phyloP scores from a whole-genome alignment of 352 stramenopile species.

The Phytophthora tentaculata region DNA sequence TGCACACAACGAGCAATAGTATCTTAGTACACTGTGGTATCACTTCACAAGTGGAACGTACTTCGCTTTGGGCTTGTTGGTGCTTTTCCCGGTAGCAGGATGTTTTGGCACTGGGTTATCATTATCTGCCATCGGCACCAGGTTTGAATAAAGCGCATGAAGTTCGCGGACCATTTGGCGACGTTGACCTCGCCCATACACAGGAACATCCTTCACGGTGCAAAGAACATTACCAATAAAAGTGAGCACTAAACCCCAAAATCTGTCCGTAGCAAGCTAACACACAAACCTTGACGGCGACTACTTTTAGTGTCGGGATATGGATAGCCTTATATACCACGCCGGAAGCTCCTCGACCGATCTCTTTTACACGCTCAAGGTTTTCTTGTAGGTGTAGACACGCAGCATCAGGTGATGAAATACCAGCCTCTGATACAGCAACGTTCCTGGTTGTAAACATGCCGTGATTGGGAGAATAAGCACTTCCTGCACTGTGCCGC shows the following conservation, averaged over 20 bases:
- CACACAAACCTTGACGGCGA: conserved; percentile 82
- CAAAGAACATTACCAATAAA: conserved; percentile 7
- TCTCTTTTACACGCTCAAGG: conserved; percentile 77
- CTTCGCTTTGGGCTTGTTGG: conserved; percentile 48
- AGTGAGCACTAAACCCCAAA: conserved; percentile 13
- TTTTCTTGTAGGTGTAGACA: conserved; percentile 88
- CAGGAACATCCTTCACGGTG: conserved; percentile 71
- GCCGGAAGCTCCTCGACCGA: conserved; percentile 82
- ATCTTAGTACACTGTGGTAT: neutral
- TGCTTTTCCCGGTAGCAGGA: conserved; percentile 18
- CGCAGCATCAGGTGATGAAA: conserved; percentile 79
- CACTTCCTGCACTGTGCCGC: conserved; percentile 75
- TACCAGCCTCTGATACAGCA: conserved; percentile 83
- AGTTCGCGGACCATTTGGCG: conserved; percentile 92
- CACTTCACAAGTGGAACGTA: conserved; percentile 26
- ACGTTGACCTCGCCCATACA: conserved; percentile 84
- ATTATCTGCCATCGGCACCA: conserved; percentile 75
- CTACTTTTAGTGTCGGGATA: conserved; percentile 89
- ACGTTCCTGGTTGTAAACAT: conserved; percentile 90
- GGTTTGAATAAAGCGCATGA: conserved; percentile 89
- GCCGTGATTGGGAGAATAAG: conserved; percentile 87
- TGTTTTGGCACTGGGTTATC: conserved; percentile 34
- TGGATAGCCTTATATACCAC: conserved; percentile 93
- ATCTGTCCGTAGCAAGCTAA: neutral
- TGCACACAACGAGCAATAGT: conserved; percentile 29